Conservation (phyloP, 352 stramenopile species). For the Peronospora tabacina region DNA sequence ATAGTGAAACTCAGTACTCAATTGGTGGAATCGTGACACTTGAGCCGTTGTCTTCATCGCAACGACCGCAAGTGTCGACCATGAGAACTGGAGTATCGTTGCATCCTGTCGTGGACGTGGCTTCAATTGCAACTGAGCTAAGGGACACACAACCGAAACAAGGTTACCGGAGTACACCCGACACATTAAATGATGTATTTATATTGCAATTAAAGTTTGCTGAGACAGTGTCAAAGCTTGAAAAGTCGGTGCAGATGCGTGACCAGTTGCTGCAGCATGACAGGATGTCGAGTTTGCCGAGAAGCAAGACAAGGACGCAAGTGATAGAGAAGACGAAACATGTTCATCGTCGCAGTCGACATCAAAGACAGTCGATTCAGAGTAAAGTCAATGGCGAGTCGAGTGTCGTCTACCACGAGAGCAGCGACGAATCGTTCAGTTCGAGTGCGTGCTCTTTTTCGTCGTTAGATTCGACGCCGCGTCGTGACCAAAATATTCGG, state of each 20-base stretch:
- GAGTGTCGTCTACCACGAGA: constrained; percentile 22
- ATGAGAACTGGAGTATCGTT: constrained; percentile 9
- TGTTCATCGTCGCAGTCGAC: constrained; percentile 3
- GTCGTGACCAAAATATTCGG: constrained; percentile 5
- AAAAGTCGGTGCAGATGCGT: constrained; percentile 55
- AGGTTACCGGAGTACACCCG: constrained; percentile 18
- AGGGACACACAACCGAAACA: constrained; percentile 9
- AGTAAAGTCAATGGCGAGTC: constrained; percentile 14
- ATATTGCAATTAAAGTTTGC: constrained; percentile 59
- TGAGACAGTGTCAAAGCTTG: constrained; percentile 62
- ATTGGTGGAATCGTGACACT: constrained; percentile 56
- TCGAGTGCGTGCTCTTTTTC: constrained; percentile 31
- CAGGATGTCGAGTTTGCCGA: constrained; percentile 1
- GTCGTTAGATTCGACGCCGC: constrained; percentile 19
- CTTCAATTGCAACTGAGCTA: neutral
- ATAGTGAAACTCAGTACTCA: constrained; percentile 35
- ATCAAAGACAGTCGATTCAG: constrained; percentile 8
- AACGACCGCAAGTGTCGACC: constrained; percentile 1
- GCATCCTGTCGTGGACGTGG: neutral
- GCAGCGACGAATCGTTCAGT: constrained; percentile 26
- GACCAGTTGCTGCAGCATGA: constrained; percentile 39
- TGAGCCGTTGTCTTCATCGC: constrained; percentile 25
- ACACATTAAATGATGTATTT: constrained; percentile 55
- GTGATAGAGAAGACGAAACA: neutral
- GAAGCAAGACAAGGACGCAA: constrained; percentile 1